Base-by-base conservation (phyloP, 2,329 filamentous ascomycete genomes). In the Claviceps cyperi region DNA sequence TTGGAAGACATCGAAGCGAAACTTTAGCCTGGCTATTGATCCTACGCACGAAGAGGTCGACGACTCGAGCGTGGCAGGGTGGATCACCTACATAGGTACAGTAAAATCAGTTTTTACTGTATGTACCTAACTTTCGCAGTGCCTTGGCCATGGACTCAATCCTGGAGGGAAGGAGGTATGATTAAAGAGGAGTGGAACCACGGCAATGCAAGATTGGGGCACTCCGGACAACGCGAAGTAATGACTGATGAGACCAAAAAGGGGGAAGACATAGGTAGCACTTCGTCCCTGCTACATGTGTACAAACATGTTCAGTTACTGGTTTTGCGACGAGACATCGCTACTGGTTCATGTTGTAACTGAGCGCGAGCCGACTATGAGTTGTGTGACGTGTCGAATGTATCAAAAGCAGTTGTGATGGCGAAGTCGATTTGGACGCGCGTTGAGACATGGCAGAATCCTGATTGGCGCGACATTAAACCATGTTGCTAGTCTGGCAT, bases 21-120 rank as follows among this genome's bases (percentile, higher is more conserved):
- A 63, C 57, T 40, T 22, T 57, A 64, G 61, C 61, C 62, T 61
- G 63, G 62, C 15, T 47, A 45, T 35, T 45, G 4, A n/a, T 45
- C 43, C 6, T 43, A 17, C 15, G 15, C 28, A 32, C 28, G 28
- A 32, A 11, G 28, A 32, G 28, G 28, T 32, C n/a, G n/a, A n/a
- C n/a, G n/a, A n/a, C n/a, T n/a, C 40, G 21, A 17, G 22, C 22
- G 15, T 28, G 41, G 24, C 43, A 36, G n/a, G 22, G 17, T 48
- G 39, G 13, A 43, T 22, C 9, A 43, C 21, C n/a, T n/a, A n/a
- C n/a, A n/a, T n/a, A n/a, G n/a, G n/a, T n/a, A n/a, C n/a, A n/a
- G n/a, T n/a, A n/a, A n/a, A n/a, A n/a, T n/a, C n/a, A n/a, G n/a
- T n/a, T n/a, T n/a, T n/a, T n/a, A n/a, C n/a, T n/a, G n/a, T n/a